Evolutionary conservation across 1,284 basidiomycete genomes (phyloP).

Genomic region (Taiwanofungus camphoratus): DNA sequence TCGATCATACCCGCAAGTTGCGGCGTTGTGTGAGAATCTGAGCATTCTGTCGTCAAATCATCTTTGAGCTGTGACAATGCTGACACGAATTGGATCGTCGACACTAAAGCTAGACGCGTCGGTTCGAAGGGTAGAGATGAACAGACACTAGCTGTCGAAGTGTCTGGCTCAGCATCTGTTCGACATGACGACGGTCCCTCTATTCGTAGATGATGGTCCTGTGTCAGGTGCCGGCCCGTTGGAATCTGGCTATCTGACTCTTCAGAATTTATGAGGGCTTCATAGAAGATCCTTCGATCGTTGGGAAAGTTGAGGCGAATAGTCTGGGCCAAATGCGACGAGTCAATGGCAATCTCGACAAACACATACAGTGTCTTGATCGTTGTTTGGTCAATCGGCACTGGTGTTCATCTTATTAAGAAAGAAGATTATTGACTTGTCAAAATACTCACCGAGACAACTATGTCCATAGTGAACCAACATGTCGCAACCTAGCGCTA

Average conservation of each 20-base stretch:
- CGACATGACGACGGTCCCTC: conserved; percentile 37
- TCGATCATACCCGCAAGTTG: conserved; percentile 16
- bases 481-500: conserved; percentile 97
- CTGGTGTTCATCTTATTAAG: too few relatives aligned
- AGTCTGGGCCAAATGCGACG: conserved; percentile 75
- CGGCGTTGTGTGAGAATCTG: conserved; percentile 11
- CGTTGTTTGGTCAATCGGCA: conserved; percentile 90
- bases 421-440: too few relatives aligned
- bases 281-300: conserved; percentile 55
- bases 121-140: conserved; percentile 29
- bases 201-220: conserved; percentile 49
- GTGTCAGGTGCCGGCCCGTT: conserved; percentile 48
- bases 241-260: conserved; percentile 41
- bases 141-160: conserved; percentile 2
- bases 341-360: conserved; percentile 95
- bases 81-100: conserved; percentile 93
- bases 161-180: conserved; percentile 5
- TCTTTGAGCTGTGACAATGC: conserved; percentile 85
- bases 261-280: conserved; percentile 52
- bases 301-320: conserved; percentile 90
- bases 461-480: conserved; percentile 98
- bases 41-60: conserved; percentile 49
- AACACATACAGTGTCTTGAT: conserved; percentile 98
- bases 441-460: conserved; percentile 76
- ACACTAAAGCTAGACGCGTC: conserved; percentile 83